Conservation (phyloP, 1,284 basidiomycete genomes). For the Veloboletus limbatus region DNA sequence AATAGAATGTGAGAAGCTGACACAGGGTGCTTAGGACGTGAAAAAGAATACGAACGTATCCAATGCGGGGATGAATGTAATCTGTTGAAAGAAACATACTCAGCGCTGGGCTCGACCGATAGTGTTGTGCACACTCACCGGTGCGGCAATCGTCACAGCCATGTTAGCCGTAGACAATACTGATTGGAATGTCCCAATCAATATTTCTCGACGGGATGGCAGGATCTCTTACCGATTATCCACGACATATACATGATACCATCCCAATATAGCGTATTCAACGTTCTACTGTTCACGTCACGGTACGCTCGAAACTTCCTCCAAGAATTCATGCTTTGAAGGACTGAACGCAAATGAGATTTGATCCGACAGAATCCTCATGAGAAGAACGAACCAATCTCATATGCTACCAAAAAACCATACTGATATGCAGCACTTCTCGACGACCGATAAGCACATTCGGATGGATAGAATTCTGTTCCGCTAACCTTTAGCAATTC, state of each 20-base stretch:
- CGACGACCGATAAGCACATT: constrained; percentile 18
- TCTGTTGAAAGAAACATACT: constrained; percentile 8
- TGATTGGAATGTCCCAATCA: constrained; percentile 6
- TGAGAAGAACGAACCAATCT: constrained; percentile 23
- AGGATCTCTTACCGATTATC: constrained; percentile 20
- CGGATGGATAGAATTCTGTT: constrained; percentile 24
- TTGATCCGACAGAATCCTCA: background rate
- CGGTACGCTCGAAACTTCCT: constrained; percentile 28
- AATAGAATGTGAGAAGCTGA: constrained; percentile 9
- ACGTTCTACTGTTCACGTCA: constrained; percentile 12
- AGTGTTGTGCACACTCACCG: constrained; percentile 14
- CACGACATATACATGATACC: constrained; percentile 31
- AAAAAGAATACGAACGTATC: constrained; percentile 26
- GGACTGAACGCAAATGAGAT: constrained; percentile 17
- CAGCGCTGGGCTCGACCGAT: background rate
- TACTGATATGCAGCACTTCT: constrained; percentile 19
- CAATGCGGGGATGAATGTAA: constrained; percentile 19
- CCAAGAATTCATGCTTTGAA: constrained; percentile 28
- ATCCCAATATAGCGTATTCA: constrained; percentile 29
- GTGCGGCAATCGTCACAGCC: constrained; percentile 17
- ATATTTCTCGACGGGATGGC: background rate
- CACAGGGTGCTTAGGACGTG: too few species aligned
- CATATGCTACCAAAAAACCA: constrained; percentile 22
- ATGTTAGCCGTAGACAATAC: constrained; percentile 23
- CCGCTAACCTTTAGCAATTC: background rate